Evolutionary conservation across 1,284 basidiomycete species (phyloP).

Genomic region (Ceratobasidium theobromae): DNA sequence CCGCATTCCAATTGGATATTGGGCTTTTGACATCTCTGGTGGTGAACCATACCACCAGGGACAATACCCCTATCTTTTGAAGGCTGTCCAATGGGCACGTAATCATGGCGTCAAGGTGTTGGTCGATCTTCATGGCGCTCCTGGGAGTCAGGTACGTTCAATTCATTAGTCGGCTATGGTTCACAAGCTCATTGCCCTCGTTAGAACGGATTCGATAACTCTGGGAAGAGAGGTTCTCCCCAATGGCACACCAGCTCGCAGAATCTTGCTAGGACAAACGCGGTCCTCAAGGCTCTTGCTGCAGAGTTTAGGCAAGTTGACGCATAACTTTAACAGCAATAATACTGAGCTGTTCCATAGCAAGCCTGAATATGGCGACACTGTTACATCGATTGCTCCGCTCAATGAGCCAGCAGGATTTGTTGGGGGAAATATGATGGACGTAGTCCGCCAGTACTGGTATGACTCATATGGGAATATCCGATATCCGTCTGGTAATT

Average conservation of each 20-base stretch:
- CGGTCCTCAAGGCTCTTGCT: conserved; percentile 62
- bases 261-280: conserved; percentile 70
- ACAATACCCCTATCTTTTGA: conserved; percentile 53
- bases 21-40: conserved; percentile 81
- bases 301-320: conserved; percentile 43
- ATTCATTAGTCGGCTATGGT: not conserved
- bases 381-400: conserved; percentile 61
- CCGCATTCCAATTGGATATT: conserved; percentile 80
- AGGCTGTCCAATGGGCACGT: conserved; percentile 76
- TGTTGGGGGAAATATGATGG: conserved; percentile 55
- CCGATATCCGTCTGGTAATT: conserved; percentile 49
- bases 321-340: conserved; percentile 44
- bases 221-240: conserved; percentile 67
- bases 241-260: conserved; percentile 68
- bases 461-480: conserved; percentile 72
- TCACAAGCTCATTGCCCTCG: not conserved
- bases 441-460: conserved; percentile 69
- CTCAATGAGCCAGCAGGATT: conserved; percentile 83
- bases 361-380: conserved; percentile 39
- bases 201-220: conserved; percentile 76
- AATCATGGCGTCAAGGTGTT: conserved; percentile 79
- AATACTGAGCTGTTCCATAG: conserved; percentile 52
- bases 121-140: conserved; percentile 73
- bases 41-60: conserved; percentile 87
- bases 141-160: conserved; percentile 62